These are phyloP conservation scores for Fusarium chaquense DNA, from an alignment of 2,329 filamentous ascomycete species.

Conservation along the genomic window DNA sequence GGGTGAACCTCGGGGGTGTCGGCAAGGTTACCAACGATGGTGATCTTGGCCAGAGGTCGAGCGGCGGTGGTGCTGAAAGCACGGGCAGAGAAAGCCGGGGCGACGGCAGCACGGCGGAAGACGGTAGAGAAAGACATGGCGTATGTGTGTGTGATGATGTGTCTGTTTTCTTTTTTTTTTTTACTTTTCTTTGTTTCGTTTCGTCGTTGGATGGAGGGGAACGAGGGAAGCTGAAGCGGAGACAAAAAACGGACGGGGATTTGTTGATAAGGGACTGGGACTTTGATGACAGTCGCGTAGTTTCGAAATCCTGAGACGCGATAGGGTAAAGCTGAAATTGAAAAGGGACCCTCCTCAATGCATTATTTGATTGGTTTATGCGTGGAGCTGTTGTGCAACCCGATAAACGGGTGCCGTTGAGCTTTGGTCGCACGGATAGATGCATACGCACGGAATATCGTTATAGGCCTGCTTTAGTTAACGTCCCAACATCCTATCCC, in stretches of 20 bases:
- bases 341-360: slow-evolving; percentile 26
- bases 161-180: not conserved
- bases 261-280: slow-evolving; percentile 23
- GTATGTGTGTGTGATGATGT: not conserved
- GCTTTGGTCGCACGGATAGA: slow-evolving; percentile 11
- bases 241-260: slow-evolving; percentile 7
- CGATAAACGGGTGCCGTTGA: slow-evolving; percentile 26
- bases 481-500: not conserved
- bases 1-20: slow-evolving; percentile 79
- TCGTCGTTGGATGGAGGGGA: slow-evolving; percentile 10
- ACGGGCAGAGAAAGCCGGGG: slow-evolving; percentile 66
- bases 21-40: slow-evolving; percentile 86
- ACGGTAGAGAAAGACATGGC: slow-evolving; percentile 65
- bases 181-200: slow-evolving; percentile 3
- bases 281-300: slow-evolving; percentile 37
- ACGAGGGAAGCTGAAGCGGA: slow-evolving; percentile 12
- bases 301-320: slow-evolving; percentile 32
- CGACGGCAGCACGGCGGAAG: slow-evolving; percentile 64
- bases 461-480: not conserved
- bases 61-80: slow-evolving; percentile 80
- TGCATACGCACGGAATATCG: slow-evolving; percentile 13
- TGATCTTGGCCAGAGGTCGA: slow-evolving; percentile 80
- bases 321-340: slow-evolving; percentile 37
- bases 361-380: slow-evolving; percentile 23
- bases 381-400: not conserved